These are phyloP conservation scores for Mycosphaerelloides madeirae DNA, from an alignment of 2,329 filamentous ascomycete genomes.

Conservation along the genomic window DNA sequence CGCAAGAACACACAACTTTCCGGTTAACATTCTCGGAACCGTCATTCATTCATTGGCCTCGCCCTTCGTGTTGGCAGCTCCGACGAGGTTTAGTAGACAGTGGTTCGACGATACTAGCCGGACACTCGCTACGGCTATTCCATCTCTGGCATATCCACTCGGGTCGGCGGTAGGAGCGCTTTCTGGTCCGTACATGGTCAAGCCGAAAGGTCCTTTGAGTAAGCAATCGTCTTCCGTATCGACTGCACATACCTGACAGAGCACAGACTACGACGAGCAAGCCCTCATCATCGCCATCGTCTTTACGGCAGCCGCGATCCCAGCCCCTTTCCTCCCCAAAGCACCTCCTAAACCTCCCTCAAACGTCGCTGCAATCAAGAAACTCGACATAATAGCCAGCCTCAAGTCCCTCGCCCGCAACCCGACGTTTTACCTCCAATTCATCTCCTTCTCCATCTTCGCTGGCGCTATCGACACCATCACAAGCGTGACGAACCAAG, in stretches of 20 bases:
- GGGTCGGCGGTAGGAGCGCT: conserved; percentile 40
- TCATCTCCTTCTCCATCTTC: conserved; percentile 71
- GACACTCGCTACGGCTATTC: conserved; percentile 79
- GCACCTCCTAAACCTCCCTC: conserved; percentile 70
- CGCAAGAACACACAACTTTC: conserved; percentile 52
- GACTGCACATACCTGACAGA: neutral
- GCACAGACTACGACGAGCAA: conserved; percentile 1
- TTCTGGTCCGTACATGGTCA: conserved; percentile 3
- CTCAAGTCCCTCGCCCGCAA: conserved; percentile 47
- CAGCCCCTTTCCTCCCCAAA: conserved; percentile 73
- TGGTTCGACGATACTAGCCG: conserved; percentile 87
- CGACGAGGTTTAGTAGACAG: conserved; percentile 81
- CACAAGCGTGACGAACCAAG: conserved; percentile 79
- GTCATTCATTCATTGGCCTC: conserved; percentile 72
- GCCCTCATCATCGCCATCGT: conserved; percentile 8
- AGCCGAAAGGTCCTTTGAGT: conserved; percentile 1
- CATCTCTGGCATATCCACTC: conserved; percentile 78
- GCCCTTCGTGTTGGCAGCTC: conserved; percentile 80
- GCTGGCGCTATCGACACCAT: conserved; percentile 87
- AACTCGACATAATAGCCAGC: conserved; percentile 48
- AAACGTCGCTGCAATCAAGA: conserved; percentile 54
- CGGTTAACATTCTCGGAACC: conserved; percentile 78
- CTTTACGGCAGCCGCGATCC: conserved; percentile 55
- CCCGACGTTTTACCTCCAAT: conserved; percentile 70
- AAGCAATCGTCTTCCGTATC: neutral